These are phyloP conservation scores for Pseudonitzschia multiseries DNA, from an alignment of 108 stramenopile species.

Conservation along the genomic window DNA sequence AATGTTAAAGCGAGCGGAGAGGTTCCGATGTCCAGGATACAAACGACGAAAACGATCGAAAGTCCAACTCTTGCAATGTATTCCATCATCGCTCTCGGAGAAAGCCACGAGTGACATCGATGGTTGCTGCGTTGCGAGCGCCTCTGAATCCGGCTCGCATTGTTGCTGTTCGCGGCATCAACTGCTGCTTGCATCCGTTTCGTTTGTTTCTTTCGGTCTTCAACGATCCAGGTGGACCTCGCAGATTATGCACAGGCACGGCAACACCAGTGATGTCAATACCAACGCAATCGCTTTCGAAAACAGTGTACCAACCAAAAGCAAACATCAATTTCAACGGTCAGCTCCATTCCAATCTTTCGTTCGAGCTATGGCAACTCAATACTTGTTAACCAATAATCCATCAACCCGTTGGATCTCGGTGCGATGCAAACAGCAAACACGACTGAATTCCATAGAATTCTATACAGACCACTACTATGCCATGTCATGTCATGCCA, in stretches of 20 bases:
- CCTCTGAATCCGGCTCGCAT: not conserved
- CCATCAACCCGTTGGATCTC: not conserved
- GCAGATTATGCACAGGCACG: constrained; percentile 39
- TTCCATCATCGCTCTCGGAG: constrained; percentile 30
- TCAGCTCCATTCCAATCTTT: not conserved
- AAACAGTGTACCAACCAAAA: not conserved
- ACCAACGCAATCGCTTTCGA: constrained; percentile 22
- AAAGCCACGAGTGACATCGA: not conserved
- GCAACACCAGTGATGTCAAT: constrained; percentile 33
- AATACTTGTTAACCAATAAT: not conserved
- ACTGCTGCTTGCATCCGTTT: not conserved
- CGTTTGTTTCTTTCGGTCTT: constrained; percentile 18
- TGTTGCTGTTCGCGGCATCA: not conserved
- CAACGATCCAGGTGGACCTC: constrained; percentile 21
- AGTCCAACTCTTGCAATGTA: constrained; percentile 32
- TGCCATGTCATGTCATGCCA: no score
- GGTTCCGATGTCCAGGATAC: constrained; percentile 35
- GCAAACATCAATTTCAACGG: not conserved
- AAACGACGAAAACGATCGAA: constrained; percentile 35
- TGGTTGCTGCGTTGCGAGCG: not conserved
- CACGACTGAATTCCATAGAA: no score
- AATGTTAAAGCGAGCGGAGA: constrained; percentile 19
- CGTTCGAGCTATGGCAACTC: not conserved
- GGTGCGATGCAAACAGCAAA: not conserved
- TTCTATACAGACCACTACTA: no score